Base-by-base conservation (phyloP, 495 filamentous ascomycete genomes). In the Penicillium taxi region DNA sequence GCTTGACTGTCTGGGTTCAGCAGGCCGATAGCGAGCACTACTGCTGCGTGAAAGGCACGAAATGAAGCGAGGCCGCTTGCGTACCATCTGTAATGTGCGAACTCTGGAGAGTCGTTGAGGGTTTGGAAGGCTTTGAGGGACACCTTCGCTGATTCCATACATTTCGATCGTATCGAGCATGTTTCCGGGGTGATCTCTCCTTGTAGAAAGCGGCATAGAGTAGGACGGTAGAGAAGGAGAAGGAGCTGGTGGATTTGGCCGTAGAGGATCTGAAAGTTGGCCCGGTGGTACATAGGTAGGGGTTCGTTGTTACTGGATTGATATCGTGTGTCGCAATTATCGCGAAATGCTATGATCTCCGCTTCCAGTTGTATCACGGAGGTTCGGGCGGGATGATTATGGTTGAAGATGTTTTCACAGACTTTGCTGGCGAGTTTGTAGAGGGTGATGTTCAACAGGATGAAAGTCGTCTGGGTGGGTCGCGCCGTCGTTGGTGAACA, bases 381-480 rank as follows among this genome's bases (percentile, higher is more conserved):
- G 27, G 42, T 52, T 17, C 50, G 45, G n/a, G 55, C 55, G 17
- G 24, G 44, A 16, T 45, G 51, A 3, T 50, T 44, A 20, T 52
- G 53, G 35, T 46, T 53, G 41, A 70, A 71, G 6, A 65, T 58
- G 4, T 48, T 44, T 27, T 66, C 53, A 40, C 64, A 67, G 16
- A 72, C 64, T 38, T 58, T 58, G 13, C 55, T 53, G n/a, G 57
- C 58, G 12, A 69, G 45, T 18, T 55, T 54, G 44, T 65, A 56
- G 1, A 70, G 58, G 2, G 59, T 62, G 43, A 57, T 60, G 39
- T 64, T 63, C 15, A 67, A 44, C 7, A 72, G 58, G 13, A 72
- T 58, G 34, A 63, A 67, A 12, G 67, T 66, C 63, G 69, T 70
- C 42, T 71, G 64, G 4, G 67, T 72, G 28, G 66, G 67, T 11